Evolutionary conservation across 2,329 filamentous ascomycete genomes (phyloP), one percentile per base, ranked within the genome.

Genomic region (Pyricularia grisea): DNA sequence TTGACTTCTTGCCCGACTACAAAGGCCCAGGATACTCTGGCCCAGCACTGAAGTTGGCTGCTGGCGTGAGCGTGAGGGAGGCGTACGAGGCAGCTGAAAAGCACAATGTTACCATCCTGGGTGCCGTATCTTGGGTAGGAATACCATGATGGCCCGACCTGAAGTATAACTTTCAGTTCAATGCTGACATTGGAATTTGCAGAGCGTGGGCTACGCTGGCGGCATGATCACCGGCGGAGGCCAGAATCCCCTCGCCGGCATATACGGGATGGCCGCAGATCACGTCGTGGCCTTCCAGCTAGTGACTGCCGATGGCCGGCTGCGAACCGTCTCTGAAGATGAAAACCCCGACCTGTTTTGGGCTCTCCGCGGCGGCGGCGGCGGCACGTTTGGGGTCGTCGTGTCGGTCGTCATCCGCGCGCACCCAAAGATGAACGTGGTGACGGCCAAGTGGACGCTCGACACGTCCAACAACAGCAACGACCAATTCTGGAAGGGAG

Each of bases 211-310:
- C 28, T 78, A 85, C 63, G 77, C 79, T 7, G 84, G 84, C 30
- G 81, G 82, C 5, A 83, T 80, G 72, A 76, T 79, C 12, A 73
- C 81, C 60, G 85, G 84, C 14, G 86, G 84, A 63, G 86, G 86
- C 0, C 84, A 88, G 74, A 83, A 81, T 12, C 84, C 84, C 2
- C 73, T 88, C 68, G 81, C 81, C 12, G 79, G 79, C 68, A 74
- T 82, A 55, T 83, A 83, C 71, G 80, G 86, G 71, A 80, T 86
- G 74, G 84, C 78, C 2, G 78, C 81, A 7, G 84, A 86, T 73
- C 80, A 85, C 68, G 78, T 84, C 9, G 76, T 86, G 20, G 76
- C 79, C 33, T 77, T 83, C 70, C 78, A 86, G 68, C 78, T 85
- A 17, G 80, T 86, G 9, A 81, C 80, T 6, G 78, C 82, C 12